phyloP scores from a whole-genome alignment of 2,329 filamentous ascomycete genomes.

The Epicoccum nigrum region DNA sequence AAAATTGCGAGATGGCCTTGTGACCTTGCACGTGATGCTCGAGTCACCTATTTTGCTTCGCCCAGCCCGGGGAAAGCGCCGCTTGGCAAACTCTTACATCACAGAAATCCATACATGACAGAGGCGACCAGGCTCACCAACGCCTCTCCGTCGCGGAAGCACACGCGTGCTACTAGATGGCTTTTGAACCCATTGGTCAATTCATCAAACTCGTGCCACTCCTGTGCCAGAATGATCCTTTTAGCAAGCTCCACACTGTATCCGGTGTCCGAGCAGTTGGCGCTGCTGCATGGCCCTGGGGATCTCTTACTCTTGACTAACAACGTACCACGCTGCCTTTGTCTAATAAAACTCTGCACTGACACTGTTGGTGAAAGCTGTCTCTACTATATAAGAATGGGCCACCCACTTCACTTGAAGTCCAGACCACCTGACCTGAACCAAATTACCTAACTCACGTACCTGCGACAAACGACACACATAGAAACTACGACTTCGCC shows the following conservation, averaged over 20 bases:
- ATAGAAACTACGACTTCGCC: conserved; percentile 8
- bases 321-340: conserved; percentile 37
- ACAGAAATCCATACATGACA: conserved; percentile 27
- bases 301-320: conserved; percentile 41
- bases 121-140: conserved; percentile 24
- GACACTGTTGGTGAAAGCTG: conserved; percentile 11
- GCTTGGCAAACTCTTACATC: conserved; percentile 34
- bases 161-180: conserved; percentile 22
- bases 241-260: conserved; percentile 31
- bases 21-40: conserved; percentile 27
- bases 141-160: conserved; percentile 30
- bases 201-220: conserved; percentile 26
- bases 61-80: conserved; percentile 16
- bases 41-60: conserved; percentile 23
- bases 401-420: conserved; percentile 12
- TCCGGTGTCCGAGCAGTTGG: conserved; percentile 34
- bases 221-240: conserved; percentile 27
- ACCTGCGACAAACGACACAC: not conserved
- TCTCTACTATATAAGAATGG: conserved; percentile 41
- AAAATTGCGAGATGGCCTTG: conserved; percentile 25
- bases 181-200: conserved; percentile 11
- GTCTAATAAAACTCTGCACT: conserved; percentile 36
- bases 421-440: conserved; percentile 24
- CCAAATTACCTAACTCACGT: conserved; percentile 13
- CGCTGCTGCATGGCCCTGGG: conserved; percentile 33